phyloP scores from a whole-genome alignment of 2,329 filamentous ascomycete species.

The Daldinia sp. region DNA sequence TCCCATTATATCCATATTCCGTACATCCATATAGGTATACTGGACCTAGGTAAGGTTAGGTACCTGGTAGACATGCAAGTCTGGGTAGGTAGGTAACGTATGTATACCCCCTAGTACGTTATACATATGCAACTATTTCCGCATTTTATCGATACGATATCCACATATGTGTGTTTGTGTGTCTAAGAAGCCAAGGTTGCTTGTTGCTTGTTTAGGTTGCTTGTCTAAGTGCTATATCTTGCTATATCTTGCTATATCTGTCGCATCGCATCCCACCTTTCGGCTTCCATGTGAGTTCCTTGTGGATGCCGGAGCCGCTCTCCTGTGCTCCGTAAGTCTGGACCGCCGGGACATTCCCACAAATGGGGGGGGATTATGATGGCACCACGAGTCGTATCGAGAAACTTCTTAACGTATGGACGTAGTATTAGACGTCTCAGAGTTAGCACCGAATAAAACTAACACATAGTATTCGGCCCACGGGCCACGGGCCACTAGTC shows the following conservation, averaged over 20 bases:
- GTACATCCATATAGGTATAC: too few species aligned
- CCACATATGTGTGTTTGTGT: conserved; percentile 9
- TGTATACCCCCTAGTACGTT: background rate
- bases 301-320: conserved; percentile 33
- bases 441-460: conserved; percentile 22
- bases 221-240: conserved; percentile 16
- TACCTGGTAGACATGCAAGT: too few species aligned
- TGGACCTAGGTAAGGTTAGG: too few species aligned
- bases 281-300: conserved; percentile 26
- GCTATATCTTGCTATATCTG: conserved; percentile 7
- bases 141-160: conserved; percentile 1
- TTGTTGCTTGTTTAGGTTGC: too few species aligned
- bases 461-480: conserved; percentile 23
- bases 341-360: conserved; percentile 17
- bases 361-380: conserved; percentile 7
- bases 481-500: conserved; percentile 19
- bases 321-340: conserved; percentile 32
- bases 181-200: background rate
- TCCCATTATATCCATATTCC: too few species aligned
- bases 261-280: conserved; percentile 25
- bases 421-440: conserved; percentile 28
- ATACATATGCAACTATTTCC: conserved; percentile 1
- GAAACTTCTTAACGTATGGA: conserved; percentile 28
- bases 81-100: too few species aligned
- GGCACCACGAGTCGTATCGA: conserved; percentile 32